These are phyloP conservation scores for Scopulariopsis brevicaulis DNA, from an alignment of 2,329 filamentous ascomycete genomes.

Conservation along the genomic window DNA sequence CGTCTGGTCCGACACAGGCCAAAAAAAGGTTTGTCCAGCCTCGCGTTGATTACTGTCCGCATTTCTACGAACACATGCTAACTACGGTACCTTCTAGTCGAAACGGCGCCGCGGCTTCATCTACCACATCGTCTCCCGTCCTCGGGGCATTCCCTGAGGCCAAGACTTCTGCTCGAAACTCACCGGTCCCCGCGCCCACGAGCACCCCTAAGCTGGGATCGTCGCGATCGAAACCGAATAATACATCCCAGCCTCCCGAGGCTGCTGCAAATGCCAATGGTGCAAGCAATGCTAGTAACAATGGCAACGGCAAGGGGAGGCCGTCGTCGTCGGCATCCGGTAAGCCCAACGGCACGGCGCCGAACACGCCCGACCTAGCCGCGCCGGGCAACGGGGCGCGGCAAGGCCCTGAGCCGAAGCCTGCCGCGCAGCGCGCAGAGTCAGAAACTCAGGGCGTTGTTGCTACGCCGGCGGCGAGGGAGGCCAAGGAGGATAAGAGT, in stretches of 20 bases:
- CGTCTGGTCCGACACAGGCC: conserved; percentile 52
- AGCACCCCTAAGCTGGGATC: conserved; percentile 49
- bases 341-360: conserved; percentile 43
- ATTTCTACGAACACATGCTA: not conserved
- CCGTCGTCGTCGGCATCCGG: conserved; percentile 50
- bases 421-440: conserved; percentile 9
- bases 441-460: not conserved
- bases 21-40: conserved; percentile 61
- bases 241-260: conserved; percentile 45
- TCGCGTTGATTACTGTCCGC: not conserved
- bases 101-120: conserved; percentile 39
- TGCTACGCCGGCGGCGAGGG: conserved; percentile 9
- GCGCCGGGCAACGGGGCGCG: conserved; percentile 7
- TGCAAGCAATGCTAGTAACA: not conserved
- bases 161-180: conserved; percentile 36
- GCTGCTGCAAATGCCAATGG: not conserved
- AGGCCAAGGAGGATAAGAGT: conserved; percentile 34
- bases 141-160: conserved; percentile 56
- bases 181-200: conserved; percentile 49
- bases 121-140: conserved; percentile 66
- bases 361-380: conserved; percentile 23
- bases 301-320: conserved; percentile 31
- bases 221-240: conserved; percentile 66
- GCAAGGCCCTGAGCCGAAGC: conserved; percentile 14
- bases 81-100: conserved; percentile 12